These are phyloP conservation scores for Suillus subaureus DNA, from an alignment of 768 basidiomycete genomes.

Conservation along the genomic window DNA sequence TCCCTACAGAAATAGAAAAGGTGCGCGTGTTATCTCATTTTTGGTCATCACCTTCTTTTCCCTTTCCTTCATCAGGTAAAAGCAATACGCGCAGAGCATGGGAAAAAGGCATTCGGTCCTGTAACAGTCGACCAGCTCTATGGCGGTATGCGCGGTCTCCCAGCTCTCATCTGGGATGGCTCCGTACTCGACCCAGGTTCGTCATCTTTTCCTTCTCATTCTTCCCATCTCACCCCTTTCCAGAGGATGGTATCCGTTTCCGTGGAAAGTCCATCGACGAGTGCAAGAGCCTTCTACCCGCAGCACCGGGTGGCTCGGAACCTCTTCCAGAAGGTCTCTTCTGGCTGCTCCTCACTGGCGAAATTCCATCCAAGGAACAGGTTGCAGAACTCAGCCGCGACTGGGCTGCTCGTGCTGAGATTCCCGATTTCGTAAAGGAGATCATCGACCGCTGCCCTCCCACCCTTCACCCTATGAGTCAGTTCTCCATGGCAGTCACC, in stretches of 20 bases:
- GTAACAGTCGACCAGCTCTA: conserved; percentile 91
- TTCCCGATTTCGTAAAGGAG: conserved; percentile 96
- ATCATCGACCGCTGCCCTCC: conserved; percentile 91
- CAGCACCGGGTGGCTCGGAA: conserved; percentile 84
- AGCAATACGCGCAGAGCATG: conserved; percentile 80
- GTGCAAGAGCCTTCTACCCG: conserved; percentile 83
- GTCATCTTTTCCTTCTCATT: conserved; percentile 21
- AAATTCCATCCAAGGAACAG: conserved; percentile 90
- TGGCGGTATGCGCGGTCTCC: conserved; percentile 87
- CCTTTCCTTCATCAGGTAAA: conserved; percentile 61
- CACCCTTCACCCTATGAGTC: conserved; percentile 97
- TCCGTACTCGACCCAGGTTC: conserved; percentile 92
- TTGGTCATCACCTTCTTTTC: neutral
- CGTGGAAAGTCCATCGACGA: conserved; percentile 95
- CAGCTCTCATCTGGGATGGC: conserved; percentile 97
- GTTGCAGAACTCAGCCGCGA: conserved; percentile 85
- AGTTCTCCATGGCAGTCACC: conserved; percentile 95
- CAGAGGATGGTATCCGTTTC: conserved; percentile 98
- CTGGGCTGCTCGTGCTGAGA: conserved; percentile 90
- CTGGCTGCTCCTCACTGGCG: conserved; percentile 95
- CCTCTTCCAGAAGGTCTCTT: conserved; percentile 94
- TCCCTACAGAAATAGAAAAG: conserved; percentile 72
- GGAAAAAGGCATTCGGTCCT: conserved; percentile 91
- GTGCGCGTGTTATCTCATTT: neutral
- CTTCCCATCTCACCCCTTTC: neutral